Percentiles rank a stretch among this genome's conserved stretches.
phyloP scores from a whole-genome alignment of 2,329 filamentous ascomycete species.

The Pseudogymnoascus pannorum region DNA sequence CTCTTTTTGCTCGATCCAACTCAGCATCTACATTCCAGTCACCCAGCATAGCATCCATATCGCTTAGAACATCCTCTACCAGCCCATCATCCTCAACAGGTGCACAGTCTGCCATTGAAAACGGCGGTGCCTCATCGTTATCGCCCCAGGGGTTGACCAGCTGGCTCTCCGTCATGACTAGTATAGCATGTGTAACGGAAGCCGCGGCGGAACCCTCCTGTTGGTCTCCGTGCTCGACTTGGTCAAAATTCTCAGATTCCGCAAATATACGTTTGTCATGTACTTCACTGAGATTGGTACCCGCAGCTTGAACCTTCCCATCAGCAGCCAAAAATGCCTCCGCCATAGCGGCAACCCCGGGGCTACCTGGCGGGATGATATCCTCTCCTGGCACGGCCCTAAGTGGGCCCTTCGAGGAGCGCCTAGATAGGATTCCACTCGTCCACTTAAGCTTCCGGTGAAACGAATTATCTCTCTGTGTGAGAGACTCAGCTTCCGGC shows the following conservation, averaged over 20 bases:
- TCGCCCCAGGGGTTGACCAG: neutral
- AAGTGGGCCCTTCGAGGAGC: neutral
- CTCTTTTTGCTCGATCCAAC: neutral
- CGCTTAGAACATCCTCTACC: neutral
- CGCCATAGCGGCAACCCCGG: conserved; percentile 38
- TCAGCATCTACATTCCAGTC: neutral
- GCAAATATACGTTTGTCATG: neutral
- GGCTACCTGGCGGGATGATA: neutral
- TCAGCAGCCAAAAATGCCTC: conserved; percentile 43
- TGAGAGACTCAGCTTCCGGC: neutral
- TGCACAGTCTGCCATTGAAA: neutral
- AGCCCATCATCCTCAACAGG: neutral
- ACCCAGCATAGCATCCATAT: conserved; percentile 1
- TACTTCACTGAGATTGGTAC: neutral
- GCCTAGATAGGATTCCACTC: neutral
- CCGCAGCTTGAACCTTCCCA: neutral
- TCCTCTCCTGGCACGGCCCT: neutral
- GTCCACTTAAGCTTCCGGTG: neutral
- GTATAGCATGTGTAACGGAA: neutral
- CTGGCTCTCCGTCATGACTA: neutral
- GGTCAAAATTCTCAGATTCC: neutral
- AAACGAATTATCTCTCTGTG: neutral
- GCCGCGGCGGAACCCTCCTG: neutral
- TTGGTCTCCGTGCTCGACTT: neutral
- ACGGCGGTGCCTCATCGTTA: neutral